Base-by-base conservation (phyloP, 306 rosid species). In the Hippophae rhamnoides region DNA sequence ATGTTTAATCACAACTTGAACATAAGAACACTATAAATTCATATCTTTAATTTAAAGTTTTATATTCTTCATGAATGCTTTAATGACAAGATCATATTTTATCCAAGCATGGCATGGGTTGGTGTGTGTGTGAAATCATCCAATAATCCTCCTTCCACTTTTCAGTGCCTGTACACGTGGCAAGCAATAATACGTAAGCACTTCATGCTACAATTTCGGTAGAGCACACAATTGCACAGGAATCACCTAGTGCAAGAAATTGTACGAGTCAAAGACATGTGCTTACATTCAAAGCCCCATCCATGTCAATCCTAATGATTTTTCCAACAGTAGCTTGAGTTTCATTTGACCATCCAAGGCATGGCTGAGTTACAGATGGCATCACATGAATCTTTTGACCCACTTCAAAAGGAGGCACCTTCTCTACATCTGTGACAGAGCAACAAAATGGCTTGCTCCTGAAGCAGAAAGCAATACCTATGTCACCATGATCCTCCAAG, bases 331-430 rank as follows among this genome's bases (percentile, higher is more conserved):
- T 81, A 54, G 99, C 99, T 8, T 86, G 86, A 63, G 86, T 78
- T 80, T 92, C 99, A 61, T 85, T 84, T 65, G 95, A 92, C 99
- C 99, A 92, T 63, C 95, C 99, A 69, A 92, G 95, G 51, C 84
- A 81, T 14, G 99, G 99, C 76, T 83, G 93, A 78, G 76, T 67
- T 67, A 85, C 80, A 54, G 99, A 78, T 14, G 85, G 70, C 74
- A 84, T 76, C 63, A 85, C 69, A 62, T 88, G 99, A 71, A 88
- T 85, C 66, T 87, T 93, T 83, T 83, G 90, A 51, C 95, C 96
- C 55, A 85, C 78, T 76, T 85, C 93, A 72, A 92, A 92, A 60
- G 96, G 83, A 26, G 95, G 71, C 52, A 83, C 90, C 78, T 83
- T 88, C 77, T 92, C 99, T 65, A 92, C 86, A 80, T 92, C 99